Conservation (phyloP, 2,329 filamentous ascomycete species). For the Rhinocladiella mackenziei region DNA sequence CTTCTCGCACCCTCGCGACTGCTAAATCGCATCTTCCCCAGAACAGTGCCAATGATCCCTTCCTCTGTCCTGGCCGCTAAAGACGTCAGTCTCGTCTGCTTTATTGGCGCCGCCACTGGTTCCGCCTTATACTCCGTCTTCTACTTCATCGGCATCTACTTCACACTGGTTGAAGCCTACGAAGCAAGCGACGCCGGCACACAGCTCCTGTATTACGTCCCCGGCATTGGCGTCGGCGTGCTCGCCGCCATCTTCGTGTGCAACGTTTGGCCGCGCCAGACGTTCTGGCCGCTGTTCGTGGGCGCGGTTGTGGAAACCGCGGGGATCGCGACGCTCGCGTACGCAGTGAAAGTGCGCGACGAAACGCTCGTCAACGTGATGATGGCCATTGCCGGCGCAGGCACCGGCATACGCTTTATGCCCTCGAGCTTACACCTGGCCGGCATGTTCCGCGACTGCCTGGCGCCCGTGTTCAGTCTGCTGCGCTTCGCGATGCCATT, state of each 20-base stretch:
- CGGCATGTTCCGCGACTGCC: constrained; percentile 56
- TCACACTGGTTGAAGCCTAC: constrained; percentile 58
- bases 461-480: constrained; percentile 58
- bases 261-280: constrained; percentile 60
- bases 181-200: constrained; percentile 50
- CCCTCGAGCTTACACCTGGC: constrained; percentile 60
- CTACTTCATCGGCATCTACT: constrained; percentile 67
- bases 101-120: constrained; percentile 59
- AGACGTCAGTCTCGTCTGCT: constrained; percentile 60
- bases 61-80: constrained; percentile 55
- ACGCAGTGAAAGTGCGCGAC: constrained; percentile 51
- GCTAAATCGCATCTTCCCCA: constrained; percentile 49
- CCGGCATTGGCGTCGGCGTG: constrained; percentile 58
- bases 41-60: constrained; percentile 61
- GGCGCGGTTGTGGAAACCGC: constrained; percentile 55
- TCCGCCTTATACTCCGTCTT: constrained; percentile 54
- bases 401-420: constrained; percentile 64
- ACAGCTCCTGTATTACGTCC: constrained; percentile 61
- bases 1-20: constrained; percentile 50
- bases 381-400: constrained; percentile 61
- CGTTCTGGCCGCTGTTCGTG: constrained; percentile 55
- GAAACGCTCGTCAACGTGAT: constrained; percentile 58
- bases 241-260: constrained; percentile 57
- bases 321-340: constrained; percentile 57
- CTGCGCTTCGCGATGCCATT: constrained; percentile 59